Percentiles rank a stretch among this genome's conserved stretches.
Evolutionary conservation across 805 yeast species (phyloP).

Genomic region (Ogataea haglerorum): DNA sequence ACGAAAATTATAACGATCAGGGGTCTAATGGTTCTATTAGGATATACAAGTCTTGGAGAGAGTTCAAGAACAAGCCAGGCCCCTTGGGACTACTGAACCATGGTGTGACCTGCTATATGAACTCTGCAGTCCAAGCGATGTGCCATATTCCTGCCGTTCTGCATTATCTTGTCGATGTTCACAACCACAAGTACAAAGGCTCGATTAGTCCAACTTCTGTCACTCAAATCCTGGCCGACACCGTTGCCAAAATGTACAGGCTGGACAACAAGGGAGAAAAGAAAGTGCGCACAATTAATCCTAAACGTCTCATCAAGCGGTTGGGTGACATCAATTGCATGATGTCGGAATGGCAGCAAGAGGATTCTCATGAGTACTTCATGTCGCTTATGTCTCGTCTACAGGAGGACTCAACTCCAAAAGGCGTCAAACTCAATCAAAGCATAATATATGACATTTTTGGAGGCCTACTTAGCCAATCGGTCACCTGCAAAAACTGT

Average conservation of each 20-base stretch:
- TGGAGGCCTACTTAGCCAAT: conserved; percentile 85
- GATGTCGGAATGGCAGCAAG: conserved; percentile 98
- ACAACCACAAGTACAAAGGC: conserved; percentile 47
- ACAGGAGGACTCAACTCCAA: conserved; percentile 91
- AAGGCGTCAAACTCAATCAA: conserved; percentile 76
- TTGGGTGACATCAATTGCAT: conserved; percentile 85
- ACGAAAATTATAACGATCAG: conserved; percentile 54
- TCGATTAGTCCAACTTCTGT: conserved; percentile 55
- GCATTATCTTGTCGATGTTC: conserved; percentile 71
- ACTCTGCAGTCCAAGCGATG: conserved; percentile 89
- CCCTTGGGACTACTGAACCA: conserved; percentile 77
- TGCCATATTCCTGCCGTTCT: conserved; percentile 88
- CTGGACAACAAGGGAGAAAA: conserved; percentile 39
- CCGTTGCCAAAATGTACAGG: conserved; percentile 67
- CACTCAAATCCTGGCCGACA: conserved; percentile 62
- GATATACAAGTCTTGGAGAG: conserved; percentile 72
- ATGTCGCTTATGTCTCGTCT: conserved; percentile 86
- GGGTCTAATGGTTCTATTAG: conserved; percentile 61
- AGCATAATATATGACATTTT: conserved; percentile 88
- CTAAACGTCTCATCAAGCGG: conserved; percentile 65
- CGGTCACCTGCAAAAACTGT: conserved; percentile 80
- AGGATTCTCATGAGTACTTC: conserved; percentile 95
- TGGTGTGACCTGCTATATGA: conserved; percentile 96
- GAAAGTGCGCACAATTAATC: conserved; percentile 57
- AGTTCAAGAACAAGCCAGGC: conserved; percentile 45